Evolutionary conservation across 805 yeast genomes (phyloP).

Genomic region (Ogataea dorogensis): DNA sequence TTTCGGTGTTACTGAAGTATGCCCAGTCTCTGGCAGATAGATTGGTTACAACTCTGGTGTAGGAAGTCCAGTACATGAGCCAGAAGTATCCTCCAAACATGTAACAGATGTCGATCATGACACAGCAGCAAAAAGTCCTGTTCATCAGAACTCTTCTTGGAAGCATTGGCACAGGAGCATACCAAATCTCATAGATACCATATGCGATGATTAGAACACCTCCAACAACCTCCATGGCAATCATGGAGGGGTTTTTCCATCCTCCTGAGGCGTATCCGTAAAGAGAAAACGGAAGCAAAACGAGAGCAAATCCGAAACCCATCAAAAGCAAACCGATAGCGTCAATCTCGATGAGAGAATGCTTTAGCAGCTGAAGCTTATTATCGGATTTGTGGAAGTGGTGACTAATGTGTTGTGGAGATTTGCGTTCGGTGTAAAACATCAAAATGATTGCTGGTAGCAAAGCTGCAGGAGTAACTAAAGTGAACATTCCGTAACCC

Average conservation of each 20-base stretch:
- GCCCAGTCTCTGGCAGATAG: constrained; percentile 36
- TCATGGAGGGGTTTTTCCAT: constrained; percentile 40
- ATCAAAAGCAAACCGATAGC: constrained; percentile 37
- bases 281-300: constrained; percentile 40
- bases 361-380: no score
- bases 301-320: constrained; percentile 39
- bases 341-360: constrained; percentile 37
- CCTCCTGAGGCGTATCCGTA: constrained; percentile 32
- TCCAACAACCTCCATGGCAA: constrained; percentile 43
- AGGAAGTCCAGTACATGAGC: constrained; percentile 35
- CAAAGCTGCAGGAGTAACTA: constrained; percentile 41
- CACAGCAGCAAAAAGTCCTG: constrained; percentile 38
- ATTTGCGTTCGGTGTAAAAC: no score
- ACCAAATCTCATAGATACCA: constrained; percentile 32
- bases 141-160: constrained; percentile 37
- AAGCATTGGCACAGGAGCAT: constrained; percentile 38
- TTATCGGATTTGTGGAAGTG: no score
- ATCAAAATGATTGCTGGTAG: constrained; percentile 35
- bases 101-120: constrained; percentile 29
- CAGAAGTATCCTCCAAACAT: constrained; percentile 9
- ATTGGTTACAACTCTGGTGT: constrained; percentile 33
- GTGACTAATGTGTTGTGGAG: no score
- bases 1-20: constrained; percentile 37
- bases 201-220: constrained; percentile 34
- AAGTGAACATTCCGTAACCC: constrained; percentile 51